phyloP scores from a whole-genome alignment of 768 basidiomycete species.

The Boletus eberwhitei region DNA sequence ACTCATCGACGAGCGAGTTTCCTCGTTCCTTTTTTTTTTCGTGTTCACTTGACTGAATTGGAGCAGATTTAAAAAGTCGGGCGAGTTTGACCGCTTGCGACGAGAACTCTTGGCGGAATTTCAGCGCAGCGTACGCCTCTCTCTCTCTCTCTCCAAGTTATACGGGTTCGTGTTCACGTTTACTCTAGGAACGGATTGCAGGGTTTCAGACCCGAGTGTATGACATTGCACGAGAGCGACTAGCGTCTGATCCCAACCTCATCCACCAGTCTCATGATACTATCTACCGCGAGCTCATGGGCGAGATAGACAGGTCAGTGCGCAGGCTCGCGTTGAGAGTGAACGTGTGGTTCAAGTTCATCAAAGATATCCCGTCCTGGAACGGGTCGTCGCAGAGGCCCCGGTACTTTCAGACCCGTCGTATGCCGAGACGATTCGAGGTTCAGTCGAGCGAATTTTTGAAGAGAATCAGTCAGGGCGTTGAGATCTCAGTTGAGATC shows the following conservation, averaged over 20 bases:
- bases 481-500: not conserved
- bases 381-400: constrained; percentile 54
- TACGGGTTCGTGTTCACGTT: not conserved
- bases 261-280: constrained; percentile 49
- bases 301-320: constrained; percentile 66
- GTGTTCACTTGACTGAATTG: not conserved
- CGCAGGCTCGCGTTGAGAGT: no score
- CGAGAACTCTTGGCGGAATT: constrained; percentile 62
- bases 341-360: not conserved
- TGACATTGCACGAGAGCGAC: constrained; percentile 55
- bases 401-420: constrained; percentile 46
- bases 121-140: constrained; percentile 52
- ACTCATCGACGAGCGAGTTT: constrained; percentile 60
- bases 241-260: constrained; percentile 52
- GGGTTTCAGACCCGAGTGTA: constrained; percentile 57
- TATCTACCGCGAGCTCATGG: constrained; percentile 60
- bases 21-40: no score
- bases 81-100: constrained; percentile 72
- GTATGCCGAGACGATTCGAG: constrained; percentile 43
- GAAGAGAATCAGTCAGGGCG: constrained; percentile 31
- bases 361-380: constrained; percentile 60
- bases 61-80: constrained; percentile 71
- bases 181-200: constrained; percentile 45
- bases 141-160: no score
- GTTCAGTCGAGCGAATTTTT: constrained; percentile 45